phyloP scores from a whole-genome alignment of 2,329 filamentous ascomycete species.

The Monilinia fructigena region DNA sequence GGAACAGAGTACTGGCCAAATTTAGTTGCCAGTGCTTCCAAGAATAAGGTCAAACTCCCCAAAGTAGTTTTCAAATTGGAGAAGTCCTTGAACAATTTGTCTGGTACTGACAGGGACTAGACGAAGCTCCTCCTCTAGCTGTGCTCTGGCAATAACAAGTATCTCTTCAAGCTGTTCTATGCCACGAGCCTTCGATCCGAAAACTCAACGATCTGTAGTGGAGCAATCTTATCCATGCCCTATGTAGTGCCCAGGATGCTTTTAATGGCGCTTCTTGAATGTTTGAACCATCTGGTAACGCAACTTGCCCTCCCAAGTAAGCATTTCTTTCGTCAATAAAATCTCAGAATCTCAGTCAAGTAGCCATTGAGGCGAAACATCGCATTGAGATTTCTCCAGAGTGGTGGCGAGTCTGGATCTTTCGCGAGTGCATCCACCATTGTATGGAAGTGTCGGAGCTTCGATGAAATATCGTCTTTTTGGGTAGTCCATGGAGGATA shows the following conservation, averaged over 20 bases:
- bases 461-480: not conserved
- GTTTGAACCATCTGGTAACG: constrained; percentile 23
- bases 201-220: constrained; percentile 26
- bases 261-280: constrained; percentile 2
- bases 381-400: constrained; percentile 14
- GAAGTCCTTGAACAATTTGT: not conserved
- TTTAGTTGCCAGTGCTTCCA: constrained; percentile 13
- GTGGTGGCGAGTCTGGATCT: not conserved
- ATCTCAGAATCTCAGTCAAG: constrained; percentile 14
- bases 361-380: constrained; percentile 14
- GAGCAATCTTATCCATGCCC: constrained; percentile 27
- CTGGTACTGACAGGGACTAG: not conserved
- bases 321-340: constrained; percentile 12
- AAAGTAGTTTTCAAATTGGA: constrained; percentile 2
- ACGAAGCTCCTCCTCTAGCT: constrained; percentile 21
- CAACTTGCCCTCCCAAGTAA: not conserved
- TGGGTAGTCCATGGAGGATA: constrained; percentile 4
- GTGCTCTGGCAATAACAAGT: constrained; percentile 1
- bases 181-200: constrained; percentile 10
- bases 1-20: constrained; percentile 4
- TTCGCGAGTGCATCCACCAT: constrained; percentile 11
- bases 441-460: not conserved
- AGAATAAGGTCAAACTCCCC: not conserved
- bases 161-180: constrained; percentile 17
- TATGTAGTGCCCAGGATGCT: constrained; percentile 26